Evolutionary conservation across 108 stramenopile genomes (phyloP).

Genomic region (Cylindrotheca closterium): DNA sequence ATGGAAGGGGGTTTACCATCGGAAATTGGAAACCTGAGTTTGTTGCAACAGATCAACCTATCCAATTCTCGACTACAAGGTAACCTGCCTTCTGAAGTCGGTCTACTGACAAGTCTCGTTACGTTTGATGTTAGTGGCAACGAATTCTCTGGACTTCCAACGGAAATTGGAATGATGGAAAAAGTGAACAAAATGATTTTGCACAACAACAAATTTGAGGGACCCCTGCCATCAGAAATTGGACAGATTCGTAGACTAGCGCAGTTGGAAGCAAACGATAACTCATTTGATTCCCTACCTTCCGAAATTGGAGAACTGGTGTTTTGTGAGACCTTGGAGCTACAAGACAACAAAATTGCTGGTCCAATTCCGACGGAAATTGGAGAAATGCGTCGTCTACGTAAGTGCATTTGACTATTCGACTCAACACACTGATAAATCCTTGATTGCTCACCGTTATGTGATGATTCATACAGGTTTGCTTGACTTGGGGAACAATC

Average conservation of each 20-base stretch:
- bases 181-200: constrained; percentile 35
- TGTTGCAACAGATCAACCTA: constrained; percentile 34
- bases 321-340: constrained; percentile 32
- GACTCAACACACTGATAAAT: too few relatives aligned
- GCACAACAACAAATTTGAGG: constrained; percentile 45
- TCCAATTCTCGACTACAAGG: constrained; percentile 12
- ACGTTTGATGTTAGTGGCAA: constrained; percentile 48
- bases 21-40: constrained; percentile 39
- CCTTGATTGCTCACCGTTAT: too few relatives aligned
- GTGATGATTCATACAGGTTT: background rate
- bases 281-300: constrained; percentile 33
- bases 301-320: constrained; percentile 38
- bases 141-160: constrained; percentile 47
- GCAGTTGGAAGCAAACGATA: constrained; percentile 34
- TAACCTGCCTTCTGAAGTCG: constrained; percentile 39
- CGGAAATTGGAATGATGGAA: constrained; percentile 36
- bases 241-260: constrained; percentile 34
- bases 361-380: constrained; percentile 62
- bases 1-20: constrained; percentile 43
- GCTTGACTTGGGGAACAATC: constrained; percentile 19
- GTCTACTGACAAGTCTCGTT: constrained; percentile 34
- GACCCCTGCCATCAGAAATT: constrained; percentile 50
- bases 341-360: constrained; percentile 41
- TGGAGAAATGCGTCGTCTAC: constrained; percentile 17
- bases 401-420: background rate